These are phyloP conservation scores for Asterophora lycoperdoides DNA, from an alignment of 768 basidiomycete genomes.

Conservation along the genomic window DNA sequence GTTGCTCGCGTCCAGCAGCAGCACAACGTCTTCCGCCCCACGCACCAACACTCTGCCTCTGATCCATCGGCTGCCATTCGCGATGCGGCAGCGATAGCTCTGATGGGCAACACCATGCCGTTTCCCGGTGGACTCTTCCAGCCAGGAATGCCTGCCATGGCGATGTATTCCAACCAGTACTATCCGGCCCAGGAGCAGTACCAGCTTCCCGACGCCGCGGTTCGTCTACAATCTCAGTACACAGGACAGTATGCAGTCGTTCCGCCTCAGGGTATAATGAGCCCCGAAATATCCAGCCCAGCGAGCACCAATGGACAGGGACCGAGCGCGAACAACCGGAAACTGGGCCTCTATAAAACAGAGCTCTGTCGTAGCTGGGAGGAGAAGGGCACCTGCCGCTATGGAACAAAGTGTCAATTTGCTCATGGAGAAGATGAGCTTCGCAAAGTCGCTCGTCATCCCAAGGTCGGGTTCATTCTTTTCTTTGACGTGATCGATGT, in stretches of 20 bases:
- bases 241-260: conserved; percentile 43
- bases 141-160: conserved; percentile 45
- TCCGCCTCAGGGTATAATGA: conserved; percentile 26
- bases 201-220: conserved; percentile 41
- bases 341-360: conserved; percentile 88
- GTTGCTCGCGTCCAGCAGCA: conserved; percentile 78
- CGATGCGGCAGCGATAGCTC: conserved; percentile 62
- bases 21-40: conserved; percentile 65
- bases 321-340: conserved; percentile 88
- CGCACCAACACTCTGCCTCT: conserved; percentile 80
- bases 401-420: conserved; percentile 88
- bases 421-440: conserved; percentile 91
- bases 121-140: conserved; percentile 61
- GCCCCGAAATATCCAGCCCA: conserved; percentile 38
- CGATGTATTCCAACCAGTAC: conserved; percentile 70
- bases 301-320: conserved; percentile 48
- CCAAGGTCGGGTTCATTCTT: conserved; percentile 55
- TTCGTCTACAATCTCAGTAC: conserved; percentile 63
- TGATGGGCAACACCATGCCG: conserved; percentile 53
- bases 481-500: conserved; percentile 1
- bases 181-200: conserved; percentile 62
- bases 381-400: conserved; percentile 83
- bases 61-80: conserved; percentile 73
- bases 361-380: conserved; percentile 90
- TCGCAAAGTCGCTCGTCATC: conserved; percentile 78